phyloP scores from a whole-genome alignment of 148 eudicot genomes.

The Suaeda aralocaspica region DNA sequence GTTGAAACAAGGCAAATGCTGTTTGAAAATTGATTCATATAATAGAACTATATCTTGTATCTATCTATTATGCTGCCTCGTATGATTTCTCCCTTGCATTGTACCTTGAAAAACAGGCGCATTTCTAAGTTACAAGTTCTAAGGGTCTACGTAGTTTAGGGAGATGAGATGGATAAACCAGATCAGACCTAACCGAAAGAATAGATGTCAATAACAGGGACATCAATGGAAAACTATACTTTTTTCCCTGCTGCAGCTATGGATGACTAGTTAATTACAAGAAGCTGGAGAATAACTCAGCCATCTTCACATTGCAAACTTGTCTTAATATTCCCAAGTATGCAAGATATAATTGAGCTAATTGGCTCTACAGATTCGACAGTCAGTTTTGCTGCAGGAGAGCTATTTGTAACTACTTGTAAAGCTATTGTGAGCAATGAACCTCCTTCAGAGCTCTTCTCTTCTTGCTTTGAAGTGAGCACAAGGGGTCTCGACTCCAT shows the following conservation, averaged over 20 bases:
- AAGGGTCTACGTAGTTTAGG: constrained; percentile 21
- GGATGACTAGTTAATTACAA: constrained; percentile 15
- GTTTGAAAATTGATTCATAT: neutral
- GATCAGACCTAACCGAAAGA: constrained; percentile 6
- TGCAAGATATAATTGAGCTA: constrained; percentile 59
- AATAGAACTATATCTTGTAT: neutral
- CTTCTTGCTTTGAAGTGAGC: constrained; percentile 60
- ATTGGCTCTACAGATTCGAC: constrained; percentile 71
- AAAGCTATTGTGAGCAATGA: constrained; percentile 79
- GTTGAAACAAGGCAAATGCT: neutral
- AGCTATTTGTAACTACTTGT: constrained; percentile 64
- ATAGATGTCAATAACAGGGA: constrained; percentile 11
- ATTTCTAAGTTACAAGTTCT: constrained; percentile 14
- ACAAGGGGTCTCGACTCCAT: constrained; percentile 78
- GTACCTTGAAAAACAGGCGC: constrained; percentile 13
- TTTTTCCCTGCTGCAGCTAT: constrained; percentile 23
- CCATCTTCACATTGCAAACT: constrained; percentile 84
- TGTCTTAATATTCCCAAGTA: constrained; percentile 59
- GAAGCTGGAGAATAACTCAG: constrained; percentile 18
- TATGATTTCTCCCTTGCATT: constrained; percentile 2
- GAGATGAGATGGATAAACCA: constrained; percentile 7
- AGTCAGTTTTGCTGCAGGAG: constrained; percentile 57
- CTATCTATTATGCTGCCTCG: constrained; percentile 8
- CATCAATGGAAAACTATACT: constrained; percentile 5
- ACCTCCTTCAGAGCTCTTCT: constrained; percentile 73